Base-by-base conservation (phyloP, 225 moss, liverwort and hornwort species). In the Rhytidiadelphus loreus region DNA sequence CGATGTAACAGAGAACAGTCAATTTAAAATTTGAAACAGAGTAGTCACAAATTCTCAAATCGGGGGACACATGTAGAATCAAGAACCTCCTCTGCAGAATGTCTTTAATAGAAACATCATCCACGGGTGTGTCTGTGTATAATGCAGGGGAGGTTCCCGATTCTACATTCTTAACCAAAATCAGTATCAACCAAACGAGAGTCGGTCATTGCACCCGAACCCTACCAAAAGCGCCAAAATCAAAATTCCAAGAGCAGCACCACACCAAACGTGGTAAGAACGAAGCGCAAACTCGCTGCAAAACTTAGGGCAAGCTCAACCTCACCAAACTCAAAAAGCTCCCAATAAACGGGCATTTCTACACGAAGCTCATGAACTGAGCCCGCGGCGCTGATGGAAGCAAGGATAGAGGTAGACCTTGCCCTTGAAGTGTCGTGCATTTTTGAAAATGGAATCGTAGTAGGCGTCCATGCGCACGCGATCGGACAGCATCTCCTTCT, bases 401-500 rank as follows among this genome's bases (percentile, higher is more conserved):
- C 11, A 41, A 72, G 19, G 6, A 35, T n/a, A 5, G 17, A 84
- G 13, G 12, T 84, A 61, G 62, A 96, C 98, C 94, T 98, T 98
- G 89, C 95, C 98, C 81, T 87, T 89, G 83, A 98, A 98, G 86
- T 98, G 96, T 5, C 96, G 91, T 30, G 94, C 89, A 69, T 98
- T 98, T 75, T 93, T 96, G 61, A 95, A 93, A 85, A 98, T 95
- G 58, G 98, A 90, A 72, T 90, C 91, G 85, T 93, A 93, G 87
- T 98, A 98, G 13, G 98, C 98, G 88, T 96, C 95, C 98, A 98
- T 98, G 66, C 98, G 96, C 66, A 98, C 98, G 68, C 98, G 95
- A 90, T 98, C 98, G 37, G 96, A 96, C 32, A 98, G 93, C 98
- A 98, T 98, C 94, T 98, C 98, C 92, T 98, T 98, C 91, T 98